Base-by-base conservation (phyloP, 805 yeast genomes). In the Ogataea zsoltii region DNA sequence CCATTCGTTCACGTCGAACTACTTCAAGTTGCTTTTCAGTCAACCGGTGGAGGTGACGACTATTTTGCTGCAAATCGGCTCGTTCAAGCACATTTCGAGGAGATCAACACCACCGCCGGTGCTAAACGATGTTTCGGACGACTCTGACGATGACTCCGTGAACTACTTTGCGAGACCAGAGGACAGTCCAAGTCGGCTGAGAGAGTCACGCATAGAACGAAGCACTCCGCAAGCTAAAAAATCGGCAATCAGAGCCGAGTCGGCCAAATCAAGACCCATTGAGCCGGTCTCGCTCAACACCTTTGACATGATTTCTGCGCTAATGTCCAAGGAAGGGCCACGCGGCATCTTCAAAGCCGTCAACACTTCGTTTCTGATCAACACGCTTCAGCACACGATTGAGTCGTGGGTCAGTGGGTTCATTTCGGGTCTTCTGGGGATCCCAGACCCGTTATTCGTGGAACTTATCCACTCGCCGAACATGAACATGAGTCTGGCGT, bases 371-470 rank as follows among this genome's bases (percentile, higher is more conserved):
- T 92, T 90, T 57, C 72, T 94, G 15, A 76, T 85, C 60, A 84
- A 78, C 43, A 85, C 96, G 0, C 70, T 89, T 15, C 79, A 84
- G 2, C 79, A 82, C 39, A 85, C 96, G 0, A 68, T 90, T 37
- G 92, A 88, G 59, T 88, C 96, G 1, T 91, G 98, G 97, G 73
- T 90, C 38, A 85, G 95, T 0, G 97, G 97, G 3, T 79, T 91
- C 51, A 61, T 90, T 7, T 83, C 96, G 4, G 94, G 97, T 2
- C 68, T 88, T 37, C 64, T 87, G 42, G 84, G 86, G 15, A 79
- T 89, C 25, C 96, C 97, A 0, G 97, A 91, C 61, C 97, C 97
- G 2, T 80, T 82, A 50, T 85, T 89, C 62, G 82, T 89, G 54
- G 96, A 88, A 51, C 75, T 86, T 41, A 75, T 88, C 16, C 94